Conservation (phyloP, 202 grass and related monocot species). For the Saccharum hybrid region DNA sequence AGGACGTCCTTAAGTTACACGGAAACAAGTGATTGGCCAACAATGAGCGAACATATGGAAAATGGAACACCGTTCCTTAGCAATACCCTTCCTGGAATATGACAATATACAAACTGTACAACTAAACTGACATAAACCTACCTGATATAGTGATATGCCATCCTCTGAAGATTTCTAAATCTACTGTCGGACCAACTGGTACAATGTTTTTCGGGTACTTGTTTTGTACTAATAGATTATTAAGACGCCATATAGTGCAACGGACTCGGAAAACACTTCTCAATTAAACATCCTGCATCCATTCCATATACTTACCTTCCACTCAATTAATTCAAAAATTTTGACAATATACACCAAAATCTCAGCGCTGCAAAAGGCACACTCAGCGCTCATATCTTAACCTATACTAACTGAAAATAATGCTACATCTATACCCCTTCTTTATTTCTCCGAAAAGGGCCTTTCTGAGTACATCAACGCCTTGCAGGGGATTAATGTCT, state of each 20-base stretch:
- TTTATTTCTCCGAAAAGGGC: not conserved
- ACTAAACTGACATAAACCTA: constrained; percentile 17
- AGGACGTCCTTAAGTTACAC: not conserved
- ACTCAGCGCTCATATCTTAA: not conserved
- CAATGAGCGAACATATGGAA: not conserved
- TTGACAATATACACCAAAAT: constrained; percentile 29
- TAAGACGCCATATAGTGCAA: not conserved
- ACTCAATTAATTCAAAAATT: constrained; percentile 21
- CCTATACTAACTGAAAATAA: constrained; percentile 10
- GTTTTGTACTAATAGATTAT: not conserved
- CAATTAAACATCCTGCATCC: not conserved
- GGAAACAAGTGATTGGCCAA: not conserved
- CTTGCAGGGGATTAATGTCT: constrained; percentile 6
- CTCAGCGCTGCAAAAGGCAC: not conserved
- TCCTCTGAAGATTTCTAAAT: constrained; percentile 70
- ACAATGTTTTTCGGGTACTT: not conserved
- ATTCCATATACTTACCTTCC: not conserved
- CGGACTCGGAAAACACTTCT: not conserved
- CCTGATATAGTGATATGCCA: constrained; percentile 66
- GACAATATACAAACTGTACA: not conserved
- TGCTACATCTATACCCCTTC: constrained; percentile 21
- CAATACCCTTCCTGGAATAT: not conserved
- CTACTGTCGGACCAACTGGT: not conserved
- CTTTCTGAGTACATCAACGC: not conserved
- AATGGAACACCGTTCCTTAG: not conserved